phyloP scores from a whole-genome alignment of 2,329 filamentous ascomycete species.

The Onygena corvina region DNA sequence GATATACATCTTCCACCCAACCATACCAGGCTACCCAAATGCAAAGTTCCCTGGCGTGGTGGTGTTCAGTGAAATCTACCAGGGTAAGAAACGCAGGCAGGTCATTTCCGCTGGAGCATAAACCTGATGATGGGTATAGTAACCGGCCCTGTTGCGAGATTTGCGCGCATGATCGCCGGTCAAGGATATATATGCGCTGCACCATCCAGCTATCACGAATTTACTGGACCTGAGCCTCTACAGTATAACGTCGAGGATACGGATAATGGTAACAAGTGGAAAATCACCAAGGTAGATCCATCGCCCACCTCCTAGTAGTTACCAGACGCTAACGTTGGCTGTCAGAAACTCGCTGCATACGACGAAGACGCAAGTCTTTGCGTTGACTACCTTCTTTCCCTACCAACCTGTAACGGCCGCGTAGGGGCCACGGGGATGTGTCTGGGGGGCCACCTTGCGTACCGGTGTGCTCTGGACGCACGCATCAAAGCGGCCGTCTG shows the following conservation, averaged over 20 bases:
- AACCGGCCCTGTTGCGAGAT: slow-evolving; percentile 77
- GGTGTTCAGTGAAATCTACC: slow-evolving; percentile 89
- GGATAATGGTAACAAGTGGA: slow-evolving; percentile 75
- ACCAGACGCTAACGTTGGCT: not conserved
- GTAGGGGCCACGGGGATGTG: slow-evolving; percentile 83
- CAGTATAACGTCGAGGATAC: slow-evolving; percentile 81
- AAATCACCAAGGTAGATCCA: slow-evolving; percentile 57
- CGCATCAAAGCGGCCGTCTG: slow-evolving; percentile 66
- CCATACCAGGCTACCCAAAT: slow-evolving; percentile 71
- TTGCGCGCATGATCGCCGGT: slow-evolving; percentile 80
- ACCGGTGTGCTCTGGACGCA: slow-evolving; percentile 59
- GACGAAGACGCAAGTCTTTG: slow-evolving; percentile 62
- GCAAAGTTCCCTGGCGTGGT: slow-evolving; percentile 82
- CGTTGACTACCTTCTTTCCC: slow-evolving; percentile 57
- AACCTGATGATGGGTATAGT: slow-evolving; percentile 41
- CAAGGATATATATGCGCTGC: slow-evolving; percentile 90
- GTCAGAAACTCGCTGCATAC: slow-evolving; percentile 69
- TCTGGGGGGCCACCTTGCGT: slow-evolving; percentile 78
- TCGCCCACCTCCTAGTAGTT: not conserved
- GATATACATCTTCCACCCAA: slow-evolving; percentile 79
- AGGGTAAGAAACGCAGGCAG: slow-evolving; percentile 47
- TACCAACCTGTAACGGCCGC: slow-evolving; percentile 67
- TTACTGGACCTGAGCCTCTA: slow-evolving; percentile 63
- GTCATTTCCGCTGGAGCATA: not conserved
- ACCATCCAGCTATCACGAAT: slow-evolving; percentile 86